A percentile compares a stretch with the other conserved stretches of the same genome.
phyloP scores from a whole-genome alignment of 2,329 filamentous ascomycete genomes.

The Pseudogymnoascus sp. region DNA sequence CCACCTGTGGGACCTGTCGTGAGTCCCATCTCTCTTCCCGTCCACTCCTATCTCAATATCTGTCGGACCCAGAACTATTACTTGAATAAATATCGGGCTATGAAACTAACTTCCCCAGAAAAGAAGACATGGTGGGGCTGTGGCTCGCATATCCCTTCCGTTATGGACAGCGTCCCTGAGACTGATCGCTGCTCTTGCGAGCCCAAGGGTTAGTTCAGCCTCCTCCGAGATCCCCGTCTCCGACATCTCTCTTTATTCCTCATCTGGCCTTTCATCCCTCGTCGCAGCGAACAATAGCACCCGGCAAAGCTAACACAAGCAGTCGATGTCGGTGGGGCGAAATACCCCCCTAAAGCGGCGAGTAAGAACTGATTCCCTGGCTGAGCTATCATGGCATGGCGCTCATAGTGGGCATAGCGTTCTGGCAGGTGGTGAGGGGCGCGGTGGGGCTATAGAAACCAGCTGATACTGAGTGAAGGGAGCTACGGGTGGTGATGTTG shows the following conservation, averaged over 20 bases:
- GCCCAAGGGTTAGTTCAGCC: neutral
- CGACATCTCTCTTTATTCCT: neutral
- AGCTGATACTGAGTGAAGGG: conserved; percentile 4
- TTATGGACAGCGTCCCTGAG: conserved; percentile 44
- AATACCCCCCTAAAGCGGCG: conserved; percentile 45
- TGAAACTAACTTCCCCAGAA: conserved; percentile 27
- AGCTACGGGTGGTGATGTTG: neutral
- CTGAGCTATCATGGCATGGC: conserved; percentile 1
- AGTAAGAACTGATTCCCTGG: conserved; percentile 18
- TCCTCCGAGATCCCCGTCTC: neutral
- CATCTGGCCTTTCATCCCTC: neutral
- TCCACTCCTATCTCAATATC: conserved; percentile 10
- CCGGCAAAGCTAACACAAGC: conserved; percentile 32
- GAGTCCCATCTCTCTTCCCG: conserved; percentile 28
- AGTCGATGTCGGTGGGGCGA: conserved; percentile 41
- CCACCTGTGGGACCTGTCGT: conserved; percentile 43
- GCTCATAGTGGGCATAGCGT: conserved; percentile 8
- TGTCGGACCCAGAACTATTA: neutral
- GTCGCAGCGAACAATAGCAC: neutral
- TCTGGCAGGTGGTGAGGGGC: conserved; percentile 6
- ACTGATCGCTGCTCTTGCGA: conserved; percentile 46
- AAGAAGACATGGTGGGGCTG: conserved; percentile 48
- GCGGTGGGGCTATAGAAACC: neutral
- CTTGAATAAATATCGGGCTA: conserved; percentile 7
- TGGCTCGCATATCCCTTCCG: conserved; percentile 40